Evolutionary conservation across 192 early-diverging fungal genomes (phyloP).

Genomic region (Helicostylum pulchrum): DNA sequence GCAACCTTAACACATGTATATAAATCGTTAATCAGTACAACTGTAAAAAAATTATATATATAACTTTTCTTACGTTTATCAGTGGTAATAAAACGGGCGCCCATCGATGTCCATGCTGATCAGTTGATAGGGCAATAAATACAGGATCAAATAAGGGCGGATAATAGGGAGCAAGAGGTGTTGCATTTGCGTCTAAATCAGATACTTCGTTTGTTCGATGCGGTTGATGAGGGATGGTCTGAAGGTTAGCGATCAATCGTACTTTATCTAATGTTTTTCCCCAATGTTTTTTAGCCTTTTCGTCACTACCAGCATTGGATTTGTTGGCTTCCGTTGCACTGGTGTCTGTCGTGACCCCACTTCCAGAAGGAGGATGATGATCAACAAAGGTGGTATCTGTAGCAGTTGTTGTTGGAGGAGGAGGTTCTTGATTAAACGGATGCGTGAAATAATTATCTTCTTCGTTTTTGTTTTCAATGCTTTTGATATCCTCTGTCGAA

Average conservation of each 20-base stretch:
- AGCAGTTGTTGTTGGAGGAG: too few relatives aligned
- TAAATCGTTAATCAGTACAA: too few relatives aligned
- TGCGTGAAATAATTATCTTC: conserved; percentile 2
- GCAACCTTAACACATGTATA: conserved; percentile 7
- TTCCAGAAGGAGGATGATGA: background rate
- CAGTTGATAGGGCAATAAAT: conserved; percentile 18
- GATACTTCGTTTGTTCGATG: background rate
- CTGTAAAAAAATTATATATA: too few relatives aligned
- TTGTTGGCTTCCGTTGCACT: background rate
- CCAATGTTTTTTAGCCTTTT: conserved; percentile 25
- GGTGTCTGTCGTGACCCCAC: background rate
- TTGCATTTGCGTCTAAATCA: background rate
- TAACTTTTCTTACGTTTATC: conserved; percentile 14
- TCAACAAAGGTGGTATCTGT: too few relatives aligned
- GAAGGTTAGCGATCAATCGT: conserved; percentile 18
- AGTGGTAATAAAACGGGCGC: conserved; percentile 24
- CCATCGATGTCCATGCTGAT: conserved; percentile 23
- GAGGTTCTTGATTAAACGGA: background rate
- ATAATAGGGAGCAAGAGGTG: conserved; percentile 20
- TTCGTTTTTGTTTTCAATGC: background rate
- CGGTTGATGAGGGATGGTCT: background rate
- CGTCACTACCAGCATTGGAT: background rate
- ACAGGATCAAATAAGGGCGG: conserved; percentile 25
- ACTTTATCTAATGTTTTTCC: conserved; percentile 33
- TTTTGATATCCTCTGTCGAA: conserved; percentile 9